Conservation (phyloP, 108 stramenopile species). For the Epithemia pelagica region DNA sequence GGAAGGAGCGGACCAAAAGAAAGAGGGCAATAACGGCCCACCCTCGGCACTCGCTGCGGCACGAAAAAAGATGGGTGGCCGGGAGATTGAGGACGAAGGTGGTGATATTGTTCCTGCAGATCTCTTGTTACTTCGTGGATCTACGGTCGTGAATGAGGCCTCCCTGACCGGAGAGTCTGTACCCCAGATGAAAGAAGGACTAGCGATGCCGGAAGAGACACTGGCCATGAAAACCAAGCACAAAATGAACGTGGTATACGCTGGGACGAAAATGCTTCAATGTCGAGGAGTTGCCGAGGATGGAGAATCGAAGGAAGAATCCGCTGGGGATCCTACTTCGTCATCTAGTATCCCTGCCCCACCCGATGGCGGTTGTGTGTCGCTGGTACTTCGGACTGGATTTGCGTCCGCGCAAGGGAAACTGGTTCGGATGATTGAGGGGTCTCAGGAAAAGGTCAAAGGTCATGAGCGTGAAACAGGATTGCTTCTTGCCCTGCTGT, state of each 20-base stretch:
- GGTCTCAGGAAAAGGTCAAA: constrained; percentile 93
- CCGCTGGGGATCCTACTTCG: constrained; percentile 28
- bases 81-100: constrained; percentile 47
- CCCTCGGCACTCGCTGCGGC: not conserved
- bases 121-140: constrained; percentile 78
- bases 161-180: constrained; percentile 92
- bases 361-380: constrained; percentile 87
- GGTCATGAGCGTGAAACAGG: constrained; percentile 91
- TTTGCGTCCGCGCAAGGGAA: constrained; percentile 97
- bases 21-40: constrained; percentile 1
- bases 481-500: constrained; percentile 81
- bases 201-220: constrained; percentile 54
- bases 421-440: constrained; percentile 97
- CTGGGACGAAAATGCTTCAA: constrained; percentile 93
- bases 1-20: constrained; percentile 8
- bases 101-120: constrained; percentile 94
- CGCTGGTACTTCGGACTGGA: constrained; percentile 93
- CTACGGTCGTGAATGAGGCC: constrained; percentile 93
- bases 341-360: constrained; percentile 48
- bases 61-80: not conserved
- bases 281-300: constrained; percentile 48
- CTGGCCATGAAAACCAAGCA: constrained; percentile 77
- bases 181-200: constrained; percentile 97
- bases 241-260: constrained; percentile 90
- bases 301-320: constrained; percentile 24